These are phyloP conservation scores for Peronospora farinosa DNA, from an alignment of 352 stramenopile genomes.

Conservation along the genomic window DNA sequence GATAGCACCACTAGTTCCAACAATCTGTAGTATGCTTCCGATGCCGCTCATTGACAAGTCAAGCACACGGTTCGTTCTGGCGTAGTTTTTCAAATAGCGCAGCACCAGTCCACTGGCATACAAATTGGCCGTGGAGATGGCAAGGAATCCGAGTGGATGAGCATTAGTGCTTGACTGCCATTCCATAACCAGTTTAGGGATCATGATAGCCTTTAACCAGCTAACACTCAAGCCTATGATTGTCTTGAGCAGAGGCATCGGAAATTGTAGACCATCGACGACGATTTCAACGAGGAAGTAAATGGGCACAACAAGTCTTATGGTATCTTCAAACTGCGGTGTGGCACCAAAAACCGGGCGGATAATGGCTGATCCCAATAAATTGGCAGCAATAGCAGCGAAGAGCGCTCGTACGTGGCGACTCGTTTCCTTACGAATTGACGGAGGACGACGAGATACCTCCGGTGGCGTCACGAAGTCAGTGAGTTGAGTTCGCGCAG, in stretches of 20 bases:
- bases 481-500: constrained; percentile 38
- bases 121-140: constrained; percentile 61
- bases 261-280: constrained; percentile 37
- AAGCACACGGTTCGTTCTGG: constrained; percentile 31
- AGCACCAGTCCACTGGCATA: constrained; percentile 58
- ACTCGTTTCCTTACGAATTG: constrained; percentile 26
- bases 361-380: constrained; percentile 58
- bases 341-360: constrained; percentile 47
- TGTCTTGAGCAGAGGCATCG: constrained; percentile 40
- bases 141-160: constrained; percentile 52
- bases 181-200: constrained; percentile 54
- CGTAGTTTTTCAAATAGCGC: constrained; percentile 49
- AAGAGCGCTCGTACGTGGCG: constrained; percentile 43
- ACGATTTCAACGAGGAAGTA: constrained; percentile 44
- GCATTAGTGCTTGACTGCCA: constrained; percentile 43
- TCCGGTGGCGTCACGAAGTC: constrained; percentile 35
- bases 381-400: constrained; percentile 53
- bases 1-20: constrained; percentile 34
- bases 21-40: constrained; percentile 43
- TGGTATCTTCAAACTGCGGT: constrained; percentile 53
- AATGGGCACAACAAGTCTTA: constrained; percentile 50
- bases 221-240: constrained; percentile 51
- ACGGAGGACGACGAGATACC: constrained; percentile 26
- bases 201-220: constrained; percentile 71
- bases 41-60: constrained; percentile 31